Conservation (phyloP, 2,329 filamentous ascomycete genomes). For the Thermomyces lanuginosus region DNA sequence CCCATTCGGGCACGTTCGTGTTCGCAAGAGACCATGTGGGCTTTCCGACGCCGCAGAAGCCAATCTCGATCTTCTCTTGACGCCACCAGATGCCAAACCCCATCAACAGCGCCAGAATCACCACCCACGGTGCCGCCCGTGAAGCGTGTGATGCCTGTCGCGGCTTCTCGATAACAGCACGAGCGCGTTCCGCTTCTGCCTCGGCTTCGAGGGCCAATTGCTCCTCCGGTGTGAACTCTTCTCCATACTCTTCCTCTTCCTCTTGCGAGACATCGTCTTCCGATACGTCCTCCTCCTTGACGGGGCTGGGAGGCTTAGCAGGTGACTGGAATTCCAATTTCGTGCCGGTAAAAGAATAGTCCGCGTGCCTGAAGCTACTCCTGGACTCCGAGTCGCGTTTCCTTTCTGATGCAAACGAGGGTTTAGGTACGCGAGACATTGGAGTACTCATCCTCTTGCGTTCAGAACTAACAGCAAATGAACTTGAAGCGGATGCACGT, state of each 20-base stretch:
- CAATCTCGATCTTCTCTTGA: slow-evolving; percentile 89
- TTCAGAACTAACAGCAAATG: slow-evolving; percentile 14
- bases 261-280: slow-evolving; percentile 32
- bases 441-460: slow-evolving; percentile 38
- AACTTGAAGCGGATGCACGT: slow-evolving; percentile 29
- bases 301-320: slow-evolving; percentile 12
- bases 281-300: slow-evolving; percentile 23
- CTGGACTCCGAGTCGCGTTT: slow-evolving; percentile 25
- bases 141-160: slow-evolving; percentile 30
- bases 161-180: slow-evolving; percentile 9
- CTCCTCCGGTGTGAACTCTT: slow-evolving; percentile 89
- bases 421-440: too few species aligned
- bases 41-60: slow-evolving; percentile 77
- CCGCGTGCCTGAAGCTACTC: slow-evolving; percentile 42
- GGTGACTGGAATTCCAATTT: slow-evolving; percentile 41
- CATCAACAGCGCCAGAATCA: slow-evolving; percentile 52
- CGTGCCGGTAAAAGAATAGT: too few species aligned
- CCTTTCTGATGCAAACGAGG: slow-evolving; percentile 13
- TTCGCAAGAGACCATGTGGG: slow-evolving; percentile 42
- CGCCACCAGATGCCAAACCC: slow-evolving; percentile 71
- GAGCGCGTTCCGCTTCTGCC: slow-evolving; percentile 27
- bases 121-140: slow-evolving; percentile 51
- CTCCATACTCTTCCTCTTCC: slow-evolving; percentile 47
- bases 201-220: slow-evolving; percentile 67
- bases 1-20: slow-evolving; percentile 55